Base-by-base conservation (phyloP, 2,329 filamentous ascomycete genomes). In the Metarhizium album region DNA sequence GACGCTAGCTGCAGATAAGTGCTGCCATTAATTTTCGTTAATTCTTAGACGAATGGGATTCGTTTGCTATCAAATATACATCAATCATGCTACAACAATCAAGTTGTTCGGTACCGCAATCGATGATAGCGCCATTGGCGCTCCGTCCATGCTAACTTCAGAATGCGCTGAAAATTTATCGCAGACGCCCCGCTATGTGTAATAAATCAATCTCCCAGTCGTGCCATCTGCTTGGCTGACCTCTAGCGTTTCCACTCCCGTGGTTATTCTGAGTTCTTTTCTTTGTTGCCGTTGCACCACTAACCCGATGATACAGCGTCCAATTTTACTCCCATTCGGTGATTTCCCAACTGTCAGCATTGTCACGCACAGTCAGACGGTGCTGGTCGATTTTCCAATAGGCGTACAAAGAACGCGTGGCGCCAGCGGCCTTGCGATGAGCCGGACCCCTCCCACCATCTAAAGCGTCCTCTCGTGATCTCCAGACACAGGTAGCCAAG, bases 401-500 rank as follows among this genome's bases (percentile, higher is more conserved):
- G 67, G 66, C 78, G 68, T 75, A 86, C 68, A 72, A 78, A 67
- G 75, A 80, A 70, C 71, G 79, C 63, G 73, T 78, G 66, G 69
- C 82, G 65, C 80, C 79, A 74, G 70, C 87, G 63, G 75, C 90
- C 74, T 86, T 70, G 52, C 71, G 69, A 64, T 81, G 77, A 52
- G 82, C 83, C 46, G 76, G 74, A 13, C 81, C 80, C 49, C 73
- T 66, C 29, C 79, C 80, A 52, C 80, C 82, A 55, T 73, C 72
- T 58, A 70, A 73, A 37, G 82, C 82, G 61, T 84, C 79, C 40
- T 77, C 71, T 42, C 74, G 71, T 31, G 75, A 76, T 55, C 79
- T 72, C 82, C 82, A 86, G 53, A 86, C 64, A 65, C 82, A 90
- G 46, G 90, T 95, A 42, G 90, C 90, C 60, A 96, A 67, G 69